These are phyloP conservation scores for Macrotyloma uniflorum DNA, from an alignment of 306 rosid species.

Conservation along the genomic window DNA sequence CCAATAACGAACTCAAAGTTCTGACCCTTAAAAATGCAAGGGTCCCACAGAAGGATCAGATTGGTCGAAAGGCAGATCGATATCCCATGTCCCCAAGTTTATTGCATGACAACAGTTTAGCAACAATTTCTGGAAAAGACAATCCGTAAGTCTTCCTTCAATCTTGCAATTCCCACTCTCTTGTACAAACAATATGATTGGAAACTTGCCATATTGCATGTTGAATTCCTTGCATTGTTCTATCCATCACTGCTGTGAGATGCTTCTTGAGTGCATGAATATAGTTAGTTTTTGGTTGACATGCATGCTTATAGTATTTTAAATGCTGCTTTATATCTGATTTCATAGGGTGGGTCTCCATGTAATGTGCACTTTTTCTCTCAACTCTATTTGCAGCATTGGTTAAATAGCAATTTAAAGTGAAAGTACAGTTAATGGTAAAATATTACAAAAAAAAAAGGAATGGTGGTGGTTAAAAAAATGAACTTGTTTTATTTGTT, in stretches of 20 bases:
- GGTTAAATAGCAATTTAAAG: too few species aligned
- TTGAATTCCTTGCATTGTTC: slow-evolving; percentile 26
- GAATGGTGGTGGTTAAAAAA: background rate
- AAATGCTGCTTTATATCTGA: background rate
- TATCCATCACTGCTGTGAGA: slow-evolving; percentile 5
- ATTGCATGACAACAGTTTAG: slow-evolving; percentile 74
- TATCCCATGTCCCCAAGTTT: slow-evolving; percentile 90
- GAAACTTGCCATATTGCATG: slow-evolving; percentile 22
- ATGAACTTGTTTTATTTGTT: background rate
- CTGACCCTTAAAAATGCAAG: slow-evolving; percentile 60
- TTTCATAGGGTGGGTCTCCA: too few species aligned
- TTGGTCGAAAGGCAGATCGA: slow-evolving; percentile 58
- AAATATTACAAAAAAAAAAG: too few species aligned
- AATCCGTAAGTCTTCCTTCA: slow-evolving; percentile 71
- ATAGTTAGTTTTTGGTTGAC: background rate
- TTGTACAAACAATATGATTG: slow-evolving; percentile 1
- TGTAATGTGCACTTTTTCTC: too few species aligned
- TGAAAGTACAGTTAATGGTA: too few species aligned
- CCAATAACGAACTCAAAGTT: slow-evolving; percentile 58
- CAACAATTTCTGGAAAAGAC: slow-evolving; percentile 67
- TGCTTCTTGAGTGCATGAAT: slow-evolving; percentile 25
- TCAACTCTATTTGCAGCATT: too few species aligned
- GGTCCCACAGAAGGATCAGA: slow-evolving; percentile 67
- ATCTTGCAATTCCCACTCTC: slow-evolving; percentile 23
- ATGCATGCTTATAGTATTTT: background rate